Percentiles rank a stretch among this genome's conserved stretches.
Conservation (phyloP, 345 rosid genomes). For the Bruguiera parviflora region DNA sequence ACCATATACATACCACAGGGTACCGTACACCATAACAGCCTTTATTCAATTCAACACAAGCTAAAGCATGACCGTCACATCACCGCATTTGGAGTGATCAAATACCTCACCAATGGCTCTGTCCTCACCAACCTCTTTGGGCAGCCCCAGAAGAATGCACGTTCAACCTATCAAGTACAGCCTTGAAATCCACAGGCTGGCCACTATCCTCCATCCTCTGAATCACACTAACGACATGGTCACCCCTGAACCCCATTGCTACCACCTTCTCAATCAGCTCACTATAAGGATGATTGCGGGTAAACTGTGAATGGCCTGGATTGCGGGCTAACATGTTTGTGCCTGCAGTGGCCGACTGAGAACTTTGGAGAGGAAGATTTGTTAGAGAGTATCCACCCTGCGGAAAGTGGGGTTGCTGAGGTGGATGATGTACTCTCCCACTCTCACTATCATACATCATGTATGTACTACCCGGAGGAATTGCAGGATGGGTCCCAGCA, state of each 20-base stretch:
- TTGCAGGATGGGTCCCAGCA: constrained; percentile 49
- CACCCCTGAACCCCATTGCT: constrained; percentile 92
- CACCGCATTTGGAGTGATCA: not conserved
- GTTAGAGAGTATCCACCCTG: constrained; percentile 62
- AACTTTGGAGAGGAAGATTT: constrained; percentile 43
- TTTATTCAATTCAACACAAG: constrained; percentile 22
- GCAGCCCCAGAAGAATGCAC: constrained; percentile 61
- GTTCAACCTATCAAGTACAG: constrained; percentile 75
- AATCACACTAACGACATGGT: constrained; percentile 62
- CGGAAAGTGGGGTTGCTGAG: constrained; percentile 61
- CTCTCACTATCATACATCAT: constrained; percentile 71
- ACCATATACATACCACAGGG: not conserved
- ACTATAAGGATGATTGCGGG: constrained; percentile 58
- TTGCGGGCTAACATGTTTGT: constrained; percentile 36
- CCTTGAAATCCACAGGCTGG: constrained; percentile 76
- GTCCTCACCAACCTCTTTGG: constrained; percentile 76
- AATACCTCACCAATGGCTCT: not conserved
- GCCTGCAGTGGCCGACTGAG: constrained; percentile 40
- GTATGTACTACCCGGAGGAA: constrained; percentile 60
- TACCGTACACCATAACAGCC: constrained; percentile 1
- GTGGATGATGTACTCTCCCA: constrained; percentile 50
- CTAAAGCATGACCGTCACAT: not conserved
- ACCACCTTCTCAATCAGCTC: constrained; percentile 83
- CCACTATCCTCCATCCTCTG: constrained; percentile 95
- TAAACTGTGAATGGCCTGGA: constrained; percentile 46